Evolutionary conservation across 352 stramenopile genomes (phyloP).

Genomic region (Phytopythium helicoides): DNA sequence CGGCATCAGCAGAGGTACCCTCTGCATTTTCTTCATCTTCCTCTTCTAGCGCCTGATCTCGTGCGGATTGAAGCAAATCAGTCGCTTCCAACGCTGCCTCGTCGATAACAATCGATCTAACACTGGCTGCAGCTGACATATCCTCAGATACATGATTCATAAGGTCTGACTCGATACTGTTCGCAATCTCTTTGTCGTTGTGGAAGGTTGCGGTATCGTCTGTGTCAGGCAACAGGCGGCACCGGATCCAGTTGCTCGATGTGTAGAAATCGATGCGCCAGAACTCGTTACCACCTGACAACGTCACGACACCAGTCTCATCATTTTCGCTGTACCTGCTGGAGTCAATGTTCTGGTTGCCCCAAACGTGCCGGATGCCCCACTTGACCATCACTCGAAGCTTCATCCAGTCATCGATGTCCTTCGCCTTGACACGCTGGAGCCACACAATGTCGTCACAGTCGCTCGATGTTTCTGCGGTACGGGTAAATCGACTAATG

Average conservation of each 20-base stretch:
- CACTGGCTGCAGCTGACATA: constrained; percentile 21
- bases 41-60: constrained; percentile 35
- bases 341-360: constrained; percentile 8
- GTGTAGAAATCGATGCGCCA: constrained; percentile 83
- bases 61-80: constrained; percentile 5
- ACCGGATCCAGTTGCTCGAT: constrained; percentile 87
- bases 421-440: constrained; percentile 79
- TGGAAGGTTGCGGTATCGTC: constrained; percentile 62
- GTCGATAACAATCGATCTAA: constrained; percentile 38
- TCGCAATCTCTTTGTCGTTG: constrained; percentile 23
- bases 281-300: constrained; percentile 64
- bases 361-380: constrained; percentile 80
- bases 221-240: constrained; percentile 74
- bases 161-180: constrained; percentile 24
- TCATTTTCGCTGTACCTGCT: constrained; percentile 6
- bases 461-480: constrained; percentile 31
- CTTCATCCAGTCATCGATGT: constrained; percentile 87
- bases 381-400: constrained; percentile 74
- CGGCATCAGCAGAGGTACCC: constrained; percentile 18
- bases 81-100: constrained; percentile 10
- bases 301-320: constrained; percentile 21
- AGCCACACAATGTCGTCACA: constrained; percentile 65
- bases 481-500: constrained; percentile 63
- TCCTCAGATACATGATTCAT: constrained; percentile 30
- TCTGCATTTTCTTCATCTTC: constrained; percentile 41